Conservation (phyloP, 1,284 basidiomycete species). For the Singerocomus rubriflavus region DNA sequence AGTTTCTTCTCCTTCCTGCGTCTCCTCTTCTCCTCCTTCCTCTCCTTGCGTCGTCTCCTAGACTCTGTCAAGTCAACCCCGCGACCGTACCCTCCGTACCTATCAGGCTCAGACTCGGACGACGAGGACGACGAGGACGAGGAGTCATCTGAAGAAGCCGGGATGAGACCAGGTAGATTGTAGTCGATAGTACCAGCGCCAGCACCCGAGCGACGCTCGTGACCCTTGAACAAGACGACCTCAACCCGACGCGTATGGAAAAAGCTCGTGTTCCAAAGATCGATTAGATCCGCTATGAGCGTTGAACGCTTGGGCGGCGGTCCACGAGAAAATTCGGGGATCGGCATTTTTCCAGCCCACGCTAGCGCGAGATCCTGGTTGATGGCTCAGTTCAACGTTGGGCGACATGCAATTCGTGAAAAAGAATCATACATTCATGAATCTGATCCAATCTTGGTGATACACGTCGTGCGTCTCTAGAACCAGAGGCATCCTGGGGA, state of each 20-base stretch:
- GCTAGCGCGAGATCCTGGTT: slow-evolving; percentile 63
- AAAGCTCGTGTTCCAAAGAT: slow-evolving; percentile 74
- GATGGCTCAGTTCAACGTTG: slow-evolving; percentile 5
- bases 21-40: slow-evolving; percentile 54
- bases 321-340: slow-evolving; percentile 47
- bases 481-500: slow-evolving; percentile 67
- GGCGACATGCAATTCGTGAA: not conserved
- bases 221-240: slow-evolving; percentile 70
- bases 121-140: slow-evolving; percentile 38
- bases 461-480: slow-evolving; percentile 75
- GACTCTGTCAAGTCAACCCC: slow-evolving; percentile 44
- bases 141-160: slow-evolving; percentile 38
- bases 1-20: slow-evolving; percentile 61
- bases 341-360: slow-evolving; percentile 70
- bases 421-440: slow-evolving; percentile 56
- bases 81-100: slow-evolving; percentile 39
- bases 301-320: slow-evolving; percentile 53
- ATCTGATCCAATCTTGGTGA: slow-evolving; percentile 71
- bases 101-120: slow-evolving; percentile 41
- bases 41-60: slow-evolving; percentile 48
- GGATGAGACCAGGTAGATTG: slow-evolving; percentile 47
- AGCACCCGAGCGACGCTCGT: slow-evolving; percentile 66
- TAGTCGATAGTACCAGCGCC: slow-evolving; percentile 51
- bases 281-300: slow-evolving; percentile 64
- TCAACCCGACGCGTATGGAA: slow-evolving; percentile 70